Evolutionary conservation across 1,139 yeast genomes (phyloP), one percentile per base, ranked within the genome.

Genomic region (Pichia sp.): DNA sequence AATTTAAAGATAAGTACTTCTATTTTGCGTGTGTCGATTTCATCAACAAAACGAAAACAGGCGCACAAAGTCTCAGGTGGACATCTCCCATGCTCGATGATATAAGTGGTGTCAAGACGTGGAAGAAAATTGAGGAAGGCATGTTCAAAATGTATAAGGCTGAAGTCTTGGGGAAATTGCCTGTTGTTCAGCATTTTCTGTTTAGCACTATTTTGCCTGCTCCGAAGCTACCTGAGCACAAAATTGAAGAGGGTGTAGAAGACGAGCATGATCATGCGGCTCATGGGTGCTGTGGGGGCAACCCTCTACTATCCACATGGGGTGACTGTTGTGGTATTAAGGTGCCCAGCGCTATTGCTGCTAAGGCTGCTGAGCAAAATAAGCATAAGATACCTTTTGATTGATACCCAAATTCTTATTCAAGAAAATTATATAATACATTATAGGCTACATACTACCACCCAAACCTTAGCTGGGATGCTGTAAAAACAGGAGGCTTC

Each of bases 271-370:
- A 36, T 4, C 47, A 44, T 16, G 46, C 50, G 6, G 41, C 16
- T 38, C 70, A 67, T 57, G 75, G 73, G 2, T 79, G 74, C 59
- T 71, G 68, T 32, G 45, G 43, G 5, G 57, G 50, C n/a, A 60
- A 62, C 41, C 59, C 54, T 4, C 45, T 61, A 16, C 57, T 61
- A 43, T 64, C 68, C 59, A 84, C 92, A 2, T 93, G 97, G 97
- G 99, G 97, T 1, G 99, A 93, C 67, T 95, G 99, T 67, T 93
- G 99, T 73, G 99, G 99, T 8, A 95, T 93, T 53, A 88, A 89
- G 65, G 81, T 93, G 2, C 99, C 99, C 0, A 90, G 97, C 71
- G 97, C 97, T 0, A 81, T 90, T 55, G 98, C 97, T 0, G 99
- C 97, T 0, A 78, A 82, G 30, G 85, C 83, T 61, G 76, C 82